Conservation (phyloP, 2,329 filamentous ascomycete species). For the Pseudocercospora musae region DNA sequence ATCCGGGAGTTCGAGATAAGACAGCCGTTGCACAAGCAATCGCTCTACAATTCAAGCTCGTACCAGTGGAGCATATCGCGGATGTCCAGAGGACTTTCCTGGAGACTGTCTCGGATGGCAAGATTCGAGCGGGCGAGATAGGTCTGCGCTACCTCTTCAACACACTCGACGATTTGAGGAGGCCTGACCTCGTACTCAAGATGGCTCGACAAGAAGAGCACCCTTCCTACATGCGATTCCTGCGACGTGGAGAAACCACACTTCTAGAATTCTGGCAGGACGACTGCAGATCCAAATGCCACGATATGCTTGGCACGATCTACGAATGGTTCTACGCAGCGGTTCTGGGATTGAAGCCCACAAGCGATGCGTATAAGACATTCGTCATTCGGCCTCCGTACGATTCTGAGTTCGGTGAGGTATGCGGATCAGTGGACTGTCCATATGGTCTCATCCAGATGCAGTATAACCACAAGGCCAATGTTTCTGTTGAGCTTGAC, state of each 20-base stretch:
- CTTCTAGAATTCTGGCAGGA: constrained; percentile 47
- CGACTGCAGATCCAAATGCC: constrained; percentile 44
- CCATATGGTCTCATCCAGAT: constrained; percentile 40
- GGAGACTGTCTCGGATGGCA: constrained; percentile 25
- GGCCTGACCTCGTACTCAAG: constrained; percentile 41
- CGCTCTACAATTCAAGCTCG: constrained; percentile 10
- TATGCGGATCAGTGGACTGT: constrained; percentile 40
- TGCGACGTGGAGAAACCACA: constrained; percentile 45
- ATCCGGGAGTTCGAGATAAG: constrained; percentile 31
- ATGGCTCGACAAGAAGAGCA: constrained; percentile 50
- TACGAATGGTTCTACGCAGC: constrained; percentile 50
- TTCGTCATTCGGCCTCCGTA: constrained; percentile 42
- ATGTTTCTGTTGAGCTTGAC: background rate
- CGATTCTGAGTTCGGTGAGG: constrained; percentile 40
- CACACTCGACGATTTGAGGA: constrained; percentile 41
- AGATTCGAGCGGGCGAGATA: constrained; percentile 43
- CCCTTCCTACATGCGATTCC: constrained; percentile 49
- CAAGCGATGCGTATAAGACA: constrained; percentile 40
- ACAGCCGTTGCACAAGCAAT: constrained; percentile 9
- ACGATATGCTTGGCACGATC: constrained; percentile 49
- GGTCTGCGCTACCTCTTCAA: constrained; percentile 44
- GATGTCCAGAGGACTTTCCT: constrained; percentile 4
- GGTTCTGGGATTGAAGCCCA: constrained; percentile 39
- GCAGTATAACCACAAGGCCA: background rate
- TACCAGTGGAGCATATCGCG: constrained; percentile 2